Evolutionary conservation across 2,329 filamentous ascomycete genomes (phyloP).

Genomic region (Xylariaceae sp.): DNA sequence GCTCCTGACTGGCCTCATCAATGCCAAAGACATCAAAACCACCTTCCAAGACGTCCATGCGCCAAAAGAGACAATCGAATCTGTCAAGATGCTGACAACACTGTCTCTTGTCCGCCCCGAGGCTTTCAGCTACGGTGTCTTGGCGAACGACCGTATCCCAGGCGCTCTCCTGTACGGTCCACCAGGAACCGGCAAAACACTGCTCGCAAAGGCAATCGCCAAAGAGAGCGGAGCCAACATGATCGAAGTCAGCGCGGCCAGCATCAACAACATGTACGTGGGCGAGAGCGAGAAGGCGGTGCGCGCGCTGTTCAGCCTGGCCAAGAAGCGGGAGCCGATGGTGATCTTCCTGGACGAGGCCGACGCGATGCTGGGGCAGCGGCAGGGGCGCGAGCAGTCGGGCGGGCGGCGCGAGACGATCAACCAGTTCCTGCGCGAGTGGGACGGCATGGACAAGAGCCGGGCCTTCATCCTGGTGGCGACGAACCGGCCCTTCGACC

Average conservation of each 20-base stretch:
- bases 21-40: conserved; percentile 73
- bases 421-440: conserved; percentile 94
- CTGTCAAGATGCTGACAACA: conserved; percentile 81
- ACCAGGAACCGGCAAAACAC: conserved; percentile 69
- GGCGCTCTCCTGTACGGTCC: conserved; percentile 84
- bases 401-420: conserved; percentile 79
- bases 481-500: conserved; percentile 89
- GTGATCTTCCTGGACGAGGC: conserved; percentile 97
- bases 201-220: conserved; percentile 61
- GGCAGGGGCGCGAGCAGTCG: conserved; percentile 56
- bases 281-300: conserved; percentile 97
- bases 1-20: conserved; percentile 72
- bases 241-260: conserved; percentile 85
- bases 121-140: conserved; percentile 91
- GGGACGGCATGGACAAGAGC: conserved; percentile 80
- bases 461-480: conserved; percentile 97
- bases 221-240: conserved; percentile 61
- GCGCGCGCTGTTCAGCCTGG: conserved; percentile 81
- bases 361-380: conserved; percentile 80
- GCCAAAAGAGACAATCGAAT: conserved; percentile 72
- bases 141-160: conserved; percentile 84
- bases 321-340: conserved; percentile 83
- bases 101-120: conserved; percentile 82
- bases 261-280: conserved; percentile 93
- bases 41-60: conserved; percentile 86